Conservation (phyloP, 1,284 basidiomycete genomes). For the Marasmius oreades region DNA sequence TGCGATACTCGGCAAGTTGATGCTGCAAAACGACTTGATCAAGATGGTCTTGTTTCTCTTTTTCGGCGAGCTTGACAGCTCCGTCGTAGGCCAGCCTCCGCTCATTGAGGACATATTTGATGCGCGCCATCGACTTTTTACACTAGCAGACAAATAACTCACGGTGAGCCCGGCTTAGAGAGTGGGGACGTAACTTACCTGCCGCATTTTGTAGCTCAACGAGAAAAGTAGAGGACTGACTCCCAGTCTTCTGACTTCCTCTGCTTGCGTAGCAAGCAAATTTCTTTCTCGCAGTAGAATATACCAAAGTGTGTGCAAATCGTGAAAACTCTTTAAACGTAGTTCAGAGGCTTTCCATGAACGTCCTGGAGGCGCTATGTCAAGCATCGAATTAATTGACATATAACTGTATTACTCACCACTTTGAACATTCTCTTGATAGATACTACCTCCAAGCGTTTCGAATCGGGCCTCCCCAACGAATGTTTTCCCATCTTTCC, state of each 20-base stretch:
- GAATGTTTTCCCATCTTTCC: slow-evolving; percentile 17
- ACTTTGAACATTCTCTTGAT: slow-evolving; percentile 4
- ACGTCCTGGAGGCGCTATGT: slow-evolving; percentile 51
- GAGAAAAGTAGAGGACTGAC: slow-evolving; percentile 23
- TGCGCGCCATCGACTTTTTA: slow-evolving; percentile 94
- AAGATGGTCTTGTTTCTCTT: slow-evolving; percentile 27
- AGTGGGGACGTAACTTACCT: slow-evolving; percentile 8
- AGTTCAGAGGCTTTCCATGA: slow-evolving; percentile 85
- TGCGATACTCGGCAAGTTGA: slow-evolving; percentile 21
- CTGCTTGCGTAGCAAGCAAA: slow-evolving; percentile 81
- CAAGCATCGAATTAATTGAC: slow-evolving; percentile 1
- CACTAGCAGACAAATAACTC: slow-evolving; percentile 47
- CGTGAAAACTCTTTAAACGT: slow-evolving; percentile 85
- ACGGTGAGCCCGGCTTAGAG: background rate
- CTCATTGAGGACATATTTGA: slow-evolving; percentile 93
- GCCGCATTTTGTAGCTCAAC: slow-evolving; percentile 19
- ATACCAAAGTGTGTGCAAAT: slow-evolving; percentile 93
- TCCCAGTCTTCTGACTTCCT: slow-evolving; percentile 68
- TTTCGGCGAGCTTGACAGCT: slow-evolving; percentile 44
- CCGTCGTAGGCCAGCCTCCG: slow-evolving; percentile 82
- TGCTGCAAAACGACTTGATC: slow-evolving; percentile 29
- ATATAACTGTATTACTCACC: slow-evolving; percentile 7
- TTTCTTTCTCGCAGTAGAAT: slow-evolving; percentile 85
- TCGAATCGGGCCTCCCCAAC: slow-evolving; percentile 35
- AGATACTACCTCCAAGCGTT: slow-evolving; percentile 21